Percentiles rank a stretch among this genome's conserved stretches.
These are phyloP conservation scores for Cyclocybe cylindracea DNA, from an alignment of 768 basidiomycete species.

Conservation along the genomic window DNA sequence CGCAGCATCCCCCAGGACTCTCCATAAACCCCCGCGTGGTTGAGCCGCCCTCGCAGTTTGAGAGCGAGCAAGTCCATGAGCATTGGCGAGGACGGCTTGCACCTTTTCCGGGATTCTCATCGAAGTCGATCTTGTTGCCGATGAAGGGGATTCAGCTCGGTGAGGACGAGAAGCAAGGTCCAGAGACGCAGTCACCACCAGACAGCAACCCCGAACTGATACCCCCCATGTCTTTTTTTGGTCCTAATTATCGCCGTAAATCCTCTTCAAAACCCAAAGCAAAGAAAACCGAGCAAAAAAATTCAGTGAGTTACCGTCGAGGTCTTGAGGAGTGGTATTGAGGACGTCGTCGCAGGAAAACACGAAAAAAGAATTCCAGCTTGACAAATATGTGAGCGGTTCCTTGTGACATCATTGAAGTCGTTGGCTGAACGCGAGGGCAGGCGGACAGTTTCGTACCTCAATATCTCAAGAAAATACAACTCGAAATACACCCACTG, in stretches of 20 bases:
- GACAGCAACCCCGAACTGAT: neutral
- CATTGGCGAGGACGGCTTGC: slow-evolving; percentile 45
- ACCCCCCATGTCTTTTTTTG: slow-evolving; percentile 13
- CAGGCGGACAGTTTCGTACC: slow-evolving; percentile 52
- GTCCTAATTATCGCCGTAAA: slow-evolving; percentile 7
- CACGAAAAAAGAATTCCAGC: slow-evolving; percentile 25
- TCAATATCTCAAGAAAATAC: slow-evolving; percentile 49
- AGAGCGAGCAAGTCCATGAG: slow-evolving; percentile 26
- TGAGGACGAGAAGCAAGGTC: slow-evolving; percentile 12
- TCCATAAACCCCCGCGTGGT: neutral
- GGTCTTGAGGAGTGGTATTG: neutral
- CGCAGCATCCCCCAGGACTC: slow-evolving; percentile 17
- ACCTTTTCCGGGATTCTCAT: slow-evolving; percentile 41
- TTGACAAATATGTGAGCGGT: slow-evolving; percentile 48
- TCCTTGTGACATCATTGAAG: neutral
- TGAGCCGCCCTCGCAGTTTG: neutral
- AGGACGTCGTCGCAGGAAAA: slow-evolving; percentile 4
- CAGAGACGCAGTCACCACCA: neutral
- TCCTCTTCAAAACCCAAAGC: slow-evolving; percentile 7
- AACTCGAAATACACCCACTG: slow-evolving; percentile 44
- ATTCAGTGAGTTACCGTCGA: slow-evolving; percentile 12
- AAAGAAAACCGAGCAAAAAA: slow-evolving; percentile 13
- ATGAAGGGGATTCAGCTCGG: slow-evolving; percentile 18
- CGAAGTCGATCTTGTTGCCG: slow-evolving; percentile 31
- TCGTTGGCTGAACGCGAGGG: neutral